Conservation (phyloP, 2,329 filamentous ascomycete species). For the Hypoxylon sp. region DNA sequence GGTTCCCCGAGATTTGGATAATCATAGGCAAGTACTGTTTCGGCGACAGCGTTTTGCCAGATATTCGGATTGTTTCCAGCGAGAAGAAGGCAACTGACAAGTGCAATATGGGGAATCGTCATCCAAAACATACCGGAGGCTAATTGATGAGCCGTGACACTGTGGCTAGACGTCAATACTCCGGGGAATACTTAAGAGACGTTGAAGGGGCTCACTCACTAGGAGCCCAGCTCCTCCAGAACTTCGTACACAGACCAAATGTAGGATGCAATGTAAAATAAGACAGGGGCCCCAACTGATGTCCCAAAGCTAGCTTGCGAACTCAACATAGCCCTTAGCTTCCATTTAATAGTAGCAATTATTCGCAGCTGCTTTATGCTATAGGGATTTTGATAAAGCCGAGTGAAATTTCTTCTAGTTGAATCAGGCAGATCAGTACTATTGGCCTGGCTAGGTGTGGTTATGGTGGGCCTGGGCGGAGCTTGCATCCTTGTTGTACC, state of each 20-base stretch:
- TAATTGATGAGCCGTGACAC: constrained; percentile 31
- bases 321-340: constrained; percentile 14
- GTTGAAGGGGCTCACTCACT: constrained; percentile 10
- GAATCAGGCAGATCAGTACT: neutral
- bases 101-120: constrained; percentile 33
- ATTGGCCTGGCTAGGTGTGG: neutral
- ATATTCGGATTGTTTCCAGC: constrained; percentile 35
- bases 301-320: constrained; percentile 26
- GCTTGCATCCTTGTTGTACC: neutral
- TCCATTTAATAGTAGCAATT: constrained; percentile 3
- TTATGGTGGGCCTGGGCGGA: neutral
- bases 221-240: constrained; percentile 21
- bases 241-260: constrained; percentile 37
- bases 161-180: neutral
- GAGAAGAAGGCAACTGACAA: constrained; percentile 35
- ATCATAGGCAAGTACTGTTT: neutral
- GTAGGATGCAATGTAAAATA: constrained; percentile 31
- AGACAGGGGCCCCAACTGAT: constrained; percentile 20
- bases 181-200: no score
- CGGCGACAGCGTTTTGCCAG: constrained; percentile 23
- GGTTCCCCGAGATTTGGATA: neutral
- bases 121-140: constrained; percentile 37
- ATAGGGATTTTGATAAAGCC: neutral
- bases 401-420: neutral
- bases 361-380: neutral